Evolutionary conservation across 2,329 filamentous ascomycete species (phyloP).

Genomic region (Pseudomassariella vexata): DNA sequence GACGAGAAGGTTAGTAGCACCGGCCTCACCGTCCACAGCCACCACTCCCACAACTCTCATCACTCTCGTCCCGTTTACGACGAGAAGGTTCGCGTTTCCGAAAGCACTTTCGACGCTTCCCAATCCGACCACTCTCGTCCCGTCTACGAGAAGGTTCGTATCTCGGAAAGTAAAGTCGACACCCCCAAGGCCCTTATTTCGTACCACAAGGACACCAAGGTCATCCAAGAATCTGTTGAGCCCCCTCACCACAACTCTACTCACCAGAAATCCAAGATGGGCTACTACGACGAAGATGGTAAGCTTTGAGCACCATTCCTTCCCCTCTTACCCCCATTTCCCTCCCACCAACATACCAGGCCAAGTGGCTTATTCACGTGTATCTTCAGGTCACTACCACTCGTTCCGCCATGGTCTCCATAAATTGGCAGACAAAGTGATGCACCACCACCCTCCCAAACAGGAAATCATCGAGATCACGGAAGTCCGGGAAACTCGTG

Average conservation of each 20-base stretch:
- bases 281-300: slow-evolving; percentile 61
- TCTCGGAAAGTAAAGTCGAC: slow-evolving; percentile 54
- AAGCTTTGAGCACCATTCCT: slow-evolving; percentile 25
- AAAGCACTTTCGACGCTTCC: slow-evolving; percentile 37
- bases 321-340: slow-evolving; percentile 10
- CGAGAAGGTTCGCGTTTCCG: slow-evolving; percentile 29
- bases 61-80: slow-evolving; percentile 21
- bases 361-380: slow-evolving; percentile 11
- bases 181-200: slow-evolving; percentile 33
- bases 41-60: too few species aligned
- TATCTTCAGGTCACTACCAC: slow-evolving; percentile 53
- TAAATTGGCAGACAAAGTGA: slow-evolving; percentile 52
- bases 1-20: slow-evolving; percentile 29
- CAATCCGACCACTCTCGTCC: slow-evolving; percentile 25
- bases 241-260: slow-evolving; percentile 35
- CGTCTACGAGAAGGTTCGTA: slow-evolving; percentile 37
- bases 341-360: too few species aligned
- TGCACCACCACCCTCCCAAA: slow-evolving; percentile 47
- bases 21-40: slow-evolving; percentile 40
- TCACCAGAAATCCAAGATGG: slow-evolving; percentile 50
- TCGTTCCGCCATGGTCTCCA: slow-evolving; percentile 51
- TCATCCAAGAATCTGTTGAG: slow-evolving; percentile 64
- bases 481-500: slow-evolving; percentile 2
- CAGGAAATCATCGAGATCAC: slow-evolving; percentile 28
- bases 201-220: slow-evolving; percentile 50